phyloP scores from a whole-genome alignment of 139 green algal genomes.

The Spirogloea muscicola region DNA sequence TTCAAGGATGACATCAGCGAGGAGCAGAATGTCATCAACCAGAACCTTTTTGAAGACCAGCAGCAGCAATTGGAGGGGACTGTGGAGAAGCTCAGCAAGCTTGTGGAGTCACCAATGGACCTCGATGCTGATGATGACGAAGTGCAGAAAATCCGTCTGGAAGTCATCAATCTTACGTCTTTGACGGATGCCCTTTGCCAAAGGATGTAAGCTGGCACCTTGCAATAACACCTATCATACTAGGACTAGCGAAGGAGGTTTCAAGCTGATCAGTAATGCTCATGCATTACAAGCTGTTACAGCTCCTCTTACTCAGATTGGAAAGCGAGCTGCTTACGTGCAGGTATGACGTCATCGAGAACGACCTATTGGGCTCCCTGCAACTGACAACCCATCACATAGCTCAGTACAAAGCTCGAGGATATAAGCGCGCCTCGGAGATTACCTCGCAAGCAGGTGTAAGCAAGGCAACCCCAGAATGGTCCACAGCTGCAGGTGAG shows the following conservation, averaged over 20 bases:
- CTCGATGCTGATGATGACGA: conserved; percentile 19
- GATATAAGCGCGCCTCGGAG: neutral
- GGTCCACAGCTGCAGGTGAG: too few species aligned
- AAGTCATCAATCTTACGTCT: conserved; percentile 68
- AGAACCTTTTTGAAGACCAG: conserved; percentile 86
- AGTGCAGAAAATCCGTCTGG: conserved; percentile 48
- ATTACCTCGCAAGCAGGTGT: conserved; percentile 1
- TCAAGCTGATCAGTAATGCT: too few species aligned
- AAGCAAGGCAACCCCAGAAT: too few species aligned
- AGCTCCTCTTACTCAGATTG: too few species aligned
- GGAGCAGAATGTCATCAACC: conserved; percentile 68
- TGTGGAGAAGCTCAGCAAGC: conserved; percentile 46
- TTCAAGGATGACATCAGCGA: conserved; percentile 68
- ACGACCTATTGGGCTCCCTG: conserved; percentile 62
- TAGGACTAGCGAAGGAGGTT: too few species aligned
- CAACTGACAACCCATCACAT: conserved; percentile 59
- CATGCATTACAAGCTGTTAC: too few species aligned
- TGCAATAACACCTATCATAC: neutral
- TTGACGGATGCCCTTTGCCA: conserved; percentile 36
- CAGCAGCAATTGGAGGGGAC: conserved; percentile 69
- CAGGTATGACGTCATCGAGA: conserved; percentile 77
- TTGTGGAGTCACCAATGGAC: conserved; percentile 23
- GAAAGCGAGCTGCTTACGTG: too few species aligned
- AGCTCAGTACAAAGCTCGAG: conserved; percentile 36
- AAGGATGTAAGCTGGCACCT: conserved; percentile 24